Conservation (phyloP, 805 yeast species). For the Candida namnaoensis region DNA sequence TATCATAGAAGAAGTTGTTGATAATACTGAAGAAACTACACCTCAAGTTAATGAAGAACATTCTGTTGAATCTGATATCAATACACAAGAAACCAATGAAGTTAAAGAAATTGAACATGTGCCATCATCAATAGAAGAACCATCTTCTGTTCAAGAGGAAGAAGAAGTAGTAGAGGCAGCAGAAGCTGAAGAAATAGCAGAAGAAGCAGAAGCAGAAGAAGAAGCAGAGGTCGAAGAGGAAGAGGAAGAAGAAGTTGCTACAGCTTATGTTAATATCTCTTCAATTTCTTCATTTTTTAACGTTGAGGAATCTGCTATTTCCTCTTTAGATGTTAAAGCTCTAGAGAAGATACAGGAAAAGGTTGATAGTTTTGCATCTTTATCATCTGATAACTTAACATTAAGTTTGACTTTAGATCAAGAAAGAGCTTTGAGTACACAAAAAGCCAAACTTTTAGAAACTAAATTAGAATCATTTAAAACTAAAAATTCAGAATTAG, state of each 20-base stretch:
- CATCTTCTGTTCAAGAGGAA: not conserved
- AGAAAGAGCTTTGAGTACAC: slow-evolving; percentile 22
- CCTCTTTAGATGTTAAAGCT: slow-evolving; percentile 10
- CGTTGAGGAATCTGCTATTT: slow-evolving; percentile 17
- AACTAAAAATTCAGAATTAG: slow-evolving; percentile 14
- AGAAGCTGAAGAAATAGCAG: not conserved
- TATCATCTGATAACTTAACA: slow-evolving; percentile 28
- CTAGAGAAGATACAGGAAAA: slow-evolving; percentile 20
- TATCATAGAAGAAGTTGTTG: not conserved
- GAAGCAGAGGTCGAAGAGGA: not conserved
- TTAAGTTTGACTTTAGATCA: slow-evolving; percentile 33
- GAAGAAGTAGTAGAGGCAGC: not conserved
- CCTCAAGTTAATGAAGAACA: not conserved
- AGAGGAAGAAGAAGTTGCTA: not conserved
- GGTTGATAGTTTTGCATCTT: slow-evolving; percentile 23
- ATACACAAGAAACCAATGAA: not conserved
- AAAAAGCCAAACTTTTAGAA: slow-evolving; percentile 23
- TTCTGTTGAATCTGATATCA: not conserved
- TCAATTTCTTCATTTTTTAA: slow-evolving; percentile 26
- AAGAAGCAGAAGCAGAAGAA: not conserved
- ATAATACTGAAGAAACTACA: too few relatives aligned
- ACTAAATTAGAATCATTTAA: slow-evolving; percentile 17
- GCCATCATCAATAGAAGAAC: not conserved
- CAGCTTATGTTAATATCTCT: not conserved
- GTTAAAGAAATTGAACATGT: not conserved